Conservation (phyloP, 2,329 filamentous ascomycete species). For the Colletotrichum spinosum region DNA sequence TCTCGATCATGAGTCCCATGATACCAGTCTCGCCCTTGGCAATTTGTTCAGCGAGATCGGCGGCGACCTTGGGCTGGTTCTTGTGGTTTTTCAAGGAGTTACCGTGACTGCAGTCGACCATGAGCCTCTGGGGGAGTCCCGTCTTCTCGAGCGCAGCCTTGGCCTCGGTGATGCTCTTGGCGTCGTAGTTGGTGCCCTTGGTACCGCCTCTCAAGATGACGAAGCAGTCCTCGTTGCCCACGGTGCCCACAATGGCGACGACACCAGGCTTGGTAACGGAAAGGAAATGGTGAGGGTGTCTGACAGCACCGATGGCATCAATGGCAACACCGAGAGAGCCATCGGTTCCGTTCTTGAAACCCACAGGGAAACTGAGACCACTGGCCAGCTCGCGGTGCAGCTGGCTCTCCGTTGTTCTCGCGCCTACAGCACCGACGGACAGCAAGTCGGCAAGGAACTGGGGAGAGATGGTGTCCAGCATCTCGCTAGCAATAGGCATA, state of each 20-base stretch:
- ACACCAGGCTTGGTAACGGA: constrained; percentile 97
- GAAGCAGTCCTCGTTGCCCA: constrained; percentile 97
- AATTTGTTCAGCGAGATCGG: constrained; percentile 85
- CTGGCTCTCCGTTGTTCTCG: constrained; percentile 96
- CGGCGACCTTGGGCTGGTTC: constrained; percentile 96
- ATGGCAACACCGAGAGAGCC: constrained; percentile 90
- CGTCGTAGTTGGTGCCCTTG: constrained; percentile 93
- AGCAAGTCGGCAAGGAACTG: constrained; percentile 96
- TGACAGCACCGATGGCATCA: constrained; percentile 93
- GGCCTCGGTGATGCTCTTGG: constrained; percentile 83
- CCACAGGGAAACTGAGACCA: constrained; percentile 95
- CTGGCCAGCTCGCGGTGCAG: constrained; percentile 94
- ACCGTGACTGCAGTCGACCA: constrained; percentile 98
- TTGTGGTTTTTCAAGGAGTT: constrained; percentile 96
- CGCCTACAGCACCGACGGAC: constrained; percentile 92
- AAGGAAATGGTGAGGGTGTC: constrained; percentile 94
- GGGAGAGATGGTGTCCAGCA: constrained; percentile 97
- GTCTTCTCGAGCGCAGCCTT: constrained; percentile 83
- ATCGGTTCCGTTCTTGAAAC: constrained; percentile 99
- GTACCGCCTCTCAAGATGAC: constrained; percentile 94
- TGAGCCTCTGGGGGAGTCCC: constrained; percentile 80
- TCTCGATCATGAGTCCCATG: constrained; percentile 99
- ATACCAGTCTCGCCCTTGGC: constrained; percentile 85
- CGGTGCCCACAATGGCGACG: constrained; percentile 93
- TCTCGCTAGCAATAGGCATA: constrained; percentile 97